These are phyloP conservation scores for Epichloe elymi DNA, from an alignment of 2,329 filamentous ascomycete genomes.

Conservation along the genomic window DNA sequence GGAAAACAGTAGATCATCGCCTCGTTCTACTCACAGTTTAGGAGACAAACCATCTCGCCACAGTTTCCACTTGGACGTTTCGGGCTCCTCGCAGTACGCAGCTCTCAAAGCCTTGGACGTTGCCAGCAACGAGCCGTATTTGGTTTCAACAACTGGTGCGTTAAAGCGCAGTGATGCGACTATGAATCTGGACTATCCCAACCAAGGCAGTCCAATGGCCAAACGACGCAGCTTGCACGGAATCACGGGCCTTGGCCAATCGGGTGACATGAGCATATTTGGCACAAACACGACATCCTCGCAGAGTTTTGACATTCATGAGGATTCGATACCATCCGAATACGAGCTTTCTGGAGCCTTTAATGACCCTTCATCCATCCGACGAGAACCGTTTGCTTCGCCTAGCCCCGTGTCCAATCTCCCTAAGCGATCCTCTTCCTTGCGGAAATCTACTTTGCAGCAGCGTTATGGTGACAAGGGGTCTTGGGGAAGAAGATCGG, in stretches of 20 bases:
- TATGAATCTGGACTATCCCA: constrained; percentile 73
- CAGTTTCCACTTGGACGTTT: constrained; percentile 44
- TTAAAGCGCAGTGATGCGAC: constrained; percentile 84
- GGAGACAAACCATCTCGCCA: constrained; percentile 37
- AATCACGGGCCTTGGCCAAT: constrained; percentile 43
- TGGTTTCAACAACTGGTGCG: constrained; percentile 49
- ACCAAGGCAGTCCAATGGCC: constrained; percentile 71
- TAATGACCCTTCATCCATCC: constrained; percentile 3
- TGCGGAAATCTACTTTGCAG: constrained; percentile 77
- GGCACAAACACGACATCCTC: constrained; percentile 38
- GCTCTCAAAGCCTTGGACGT: constrained; percentile 37
- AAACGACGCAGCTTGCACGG: constrained; percentile 84
- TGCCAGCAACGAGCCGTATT: constrained; percentile 20
- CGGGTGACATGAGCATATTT: constrained; percentile 61
- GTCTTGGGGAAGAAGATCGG: constrained; percentile 47
- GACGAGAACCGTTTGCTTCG: constrained; percentile 28
- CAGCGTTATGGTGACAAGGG: constrained; percentile 63
- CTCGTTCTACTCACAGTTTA: constrained; percentile 21
- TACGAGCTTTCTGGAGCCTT: constrained; percentile 36
- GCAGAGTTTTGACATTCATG: constrained; percentile 37
- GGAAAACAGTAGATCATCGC: constrained; percentile 26
- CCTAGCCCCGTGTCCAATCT: constrained; percentile 39
- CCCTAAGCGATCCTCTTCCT: constrained; percentile 58
- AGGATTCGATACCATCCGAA: constrained; percentile 32
- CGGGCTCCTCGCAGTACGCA: constrained; percentile 37